phyloP scores from a whole-genome alignment of 345 rosid genomes.

The Hirschfeldia incana region DNA sequence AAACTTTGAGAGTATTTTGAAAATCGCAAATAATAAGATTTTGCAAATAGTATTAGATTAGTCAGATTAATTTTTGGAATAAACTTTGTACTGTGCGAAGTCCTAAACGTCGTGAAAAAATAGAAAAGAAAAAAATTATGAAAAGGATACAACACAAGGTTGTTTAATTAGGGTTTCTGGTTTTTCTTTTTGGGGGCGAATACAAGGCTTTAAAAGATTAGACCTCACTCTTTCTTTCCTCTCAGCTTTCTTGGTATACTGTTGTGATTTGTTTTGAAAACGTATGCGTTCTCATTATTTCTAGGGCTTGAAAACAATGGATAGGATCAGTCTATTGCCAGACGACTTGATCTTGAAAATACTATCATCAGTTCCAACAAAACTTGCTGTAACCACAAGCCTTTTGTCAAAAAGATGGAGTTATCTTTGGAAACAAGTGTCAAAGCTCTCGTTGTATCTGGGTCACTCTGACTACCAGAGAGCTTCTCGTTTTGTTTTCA shows the following conservation, averaged over 20 bases:
- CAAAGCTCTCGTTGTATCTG: not conserved
- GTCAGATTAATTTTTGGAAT: too few species aligned
- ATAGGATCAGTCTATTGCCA: constrained; percentile 11
- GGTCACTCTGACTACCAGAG: not conserved
- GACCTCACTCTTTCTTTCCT: not conserved
- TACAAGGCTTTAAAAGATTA: not conserved
- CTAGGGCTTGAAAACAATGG: constrained; percentile 10
- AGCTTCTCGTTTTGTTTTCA: not conserved
- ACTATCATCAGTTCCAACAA: not conserved
- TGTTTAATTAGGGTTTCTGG: not conserved
- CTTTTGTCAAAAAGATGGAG: not conserved
- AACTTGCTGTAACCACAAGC: not conserved
- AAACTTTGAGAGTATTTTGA: too few species aligned
- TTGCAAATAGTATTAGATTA: too few species aligned
- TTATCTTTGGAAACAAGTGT: constrained; percentile 4
- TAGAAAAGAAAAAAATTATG: too few species aligned
- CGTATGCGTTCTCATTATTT: not conserved
- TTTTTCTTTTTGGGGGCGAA: not conserved
- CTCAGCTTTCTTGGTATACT: not conserved
- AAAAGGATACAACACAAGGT: not conserved
- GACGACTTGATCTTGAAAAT: constrained; percentile 9
- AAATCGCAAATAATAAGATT: too few species aligned
- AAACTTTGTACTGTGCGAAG: too few species aligned
- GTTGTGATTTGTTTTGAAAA: not conserved
- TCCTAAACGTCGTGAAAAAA: too few species aligned